These are phyloP conservation scores for Teratosphaeria viscida DNA, from an alignment of 2,329 filamentous ascomycete species.

Conservation along the genomic window DNA sequence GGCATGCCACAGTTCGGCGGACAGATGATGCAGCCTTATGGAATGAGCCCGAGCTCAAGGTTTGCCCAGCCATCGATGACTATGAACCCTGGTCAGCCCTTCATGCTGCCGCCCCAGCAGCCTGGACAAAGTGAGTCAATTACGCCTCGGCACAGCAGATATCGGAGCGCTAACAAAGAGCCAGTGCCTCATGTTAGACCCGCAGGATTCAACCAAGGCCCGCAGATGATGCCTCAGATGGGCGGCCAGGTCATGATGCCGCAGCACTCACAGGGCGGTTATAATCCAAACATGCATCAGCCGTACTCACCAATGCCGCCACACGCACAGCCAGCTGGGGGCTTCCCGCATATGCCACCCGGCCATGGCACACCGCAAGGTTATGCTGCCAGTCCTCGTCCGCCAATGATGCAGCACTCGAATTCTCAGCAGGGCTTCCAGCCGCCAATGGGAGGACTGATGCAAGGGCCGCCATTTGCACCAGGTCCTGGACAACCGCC, in stretches of 20 bases:
- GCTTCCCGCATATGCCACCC: constrained; percentile 31
- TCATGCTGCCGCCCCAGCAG: constrained; percentile 14
- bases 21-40: constrained; percentile 59
- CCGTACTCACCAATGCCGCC: constrained; percentile 52
- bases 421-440: constrained; percentile 78
- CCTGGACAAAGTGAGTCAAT: constrained; percentile 1
- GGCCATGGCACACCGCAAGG: constrained; percentile 40
- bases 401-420: constrained; percentile 88
- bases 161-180: not conserved
- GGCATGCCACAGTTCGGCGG: constrained; percentile 45
- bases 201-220: constrained; percentile 2
- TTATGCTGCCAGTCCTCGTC: constrained; percentile 75
- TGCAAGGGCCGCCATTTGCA: constrained; percentile 5
- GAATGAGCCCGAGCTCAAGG: constrained; percentile 57
- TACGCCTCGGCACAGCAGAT: not conserved
- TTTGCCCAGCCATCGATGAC: constrained; percentile 18
- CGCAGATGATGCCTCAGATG: constrained; percentile 5
- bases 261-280: constrained; percentile 34
- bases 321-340: constrained; percentile 51
- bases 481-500: constrained; percentile 7
- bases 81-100: constrained; percentile 9
- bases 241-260: constrained; percentile 10
- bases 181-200: not conserved
- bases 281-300: constrained; percentile 57
- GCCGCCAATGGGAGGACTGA: constrained; percentile 4